These are phyloP conservation scores for Cystobasidium onofrii DNA, from an alignment of 768 basidiomycete genomes.

Conservation along the genomic window DNA sequence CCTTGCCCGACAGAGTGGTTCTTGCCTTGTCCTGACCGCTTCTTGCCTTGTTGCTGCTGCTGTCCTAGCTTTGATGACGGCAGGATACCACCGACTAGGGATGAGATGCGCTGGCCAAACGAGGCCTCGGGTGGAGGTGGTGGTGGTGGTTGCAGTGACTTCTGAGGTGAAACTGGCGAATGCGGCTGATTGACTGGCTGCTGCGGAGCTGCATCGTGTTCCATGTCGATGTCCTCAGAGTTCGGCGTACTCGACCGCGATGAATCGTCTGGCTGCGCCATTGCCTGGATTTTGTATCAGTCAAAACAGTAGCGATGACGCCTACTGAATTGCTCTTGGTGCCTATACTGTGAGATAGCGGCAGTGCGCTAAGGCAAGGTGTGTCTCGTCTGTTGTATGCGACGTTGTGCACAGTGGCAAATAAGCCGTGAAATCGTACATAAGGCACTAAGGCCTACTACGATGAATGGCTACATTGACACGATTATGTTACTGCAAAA, in stretches of 20 bases:
- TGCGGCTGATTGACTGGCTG: neutral
- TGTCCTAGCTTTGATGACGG: neutral
- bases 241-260: constrained; percentile 7
- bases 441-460: no score
- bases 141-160: neutral
- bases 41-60: neutral
- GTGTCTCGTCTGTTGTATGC: no score
- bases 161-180: neutral
- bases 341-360: no score
- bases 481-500: no score
- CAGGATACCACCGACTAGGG: neutral
- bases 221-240: constrained; percentile 22
- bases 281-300: no score
- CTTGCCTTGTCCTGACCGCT: neutral
- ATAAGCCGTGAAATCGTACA: no score
- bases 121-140: neutral
- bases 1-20: neutral
- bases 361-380: no score
- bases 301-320: no score
- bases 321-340: no score
- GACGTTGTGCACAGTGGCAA: no score
- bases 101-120: neutral
- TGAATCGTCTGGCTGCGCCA: neutral
- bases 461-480: no score
- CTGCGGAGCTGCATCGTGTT: neutral